Base-by-base conservation (phyloP, 352 stramenopile species). In the Blastocystis sp. region DNA sequence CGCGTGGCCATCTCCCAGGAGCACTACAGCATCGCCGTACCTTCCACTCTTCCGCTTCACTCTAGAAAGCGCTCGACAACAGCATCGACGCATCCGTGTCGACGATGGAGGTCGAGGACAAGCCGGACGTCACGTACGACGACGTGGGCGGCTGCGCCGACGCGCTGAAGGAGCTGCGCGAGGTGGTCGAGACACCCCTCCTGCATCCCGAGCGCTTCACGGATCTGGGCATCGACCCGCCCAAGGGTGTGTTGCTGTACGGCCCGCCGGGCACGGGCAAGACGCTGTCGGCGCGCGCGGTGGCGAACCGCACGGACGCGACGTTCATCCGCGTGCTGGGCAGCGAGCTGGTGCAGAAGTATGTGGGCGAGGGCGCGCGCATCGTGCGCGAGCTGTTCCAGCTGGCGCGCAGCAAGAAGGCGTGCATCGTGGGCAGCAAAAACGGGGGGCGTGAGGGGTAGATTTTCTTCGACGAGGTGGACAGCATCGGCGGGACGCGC, bases 361-460 rank as follows among this genome's bases (percentile, higher is more conserved):
- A 99, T 91, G 96, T 99, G 48, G 97, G 97, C 28, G 96, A 99
- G 91, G 97, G 97, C 78, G 96, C 97, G 17, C 92, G 96, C 60
- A 98, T 99, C 95, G 97, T 99, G 88, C 95, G 97, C 62, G 97
- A 99, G 91, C 91, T 99, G n/a, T 99, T 99, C 91, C 98, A 96
- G 21, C 98, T 99, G 96, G 97, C 97, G 21, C 94, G 96, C 52
- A 97, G 94, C 82, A 99, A 99, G 92, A 98, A 98, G 89, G 95
- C 96, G 28, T 97, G 93, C 89, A 97, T 97, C 77, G 92, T 89
- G 77, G 28, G 10, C 43, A 1, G 2, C 40, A 11, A 71, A n/a
- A n/a, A 19, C 10, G 28, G 0, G 10, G 1, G 38, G 53, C 11
- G 10, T 88, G 28, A 23, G 0, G 34, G 9, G 38, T 59, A 84